A percentile compares a stretch with the other conserved stretches of the same genome.
Evolutionary conservation across 2,329 filamentous ascomycete species (phyloP).

Genomic region (Epichloe amarillans): DNA sequence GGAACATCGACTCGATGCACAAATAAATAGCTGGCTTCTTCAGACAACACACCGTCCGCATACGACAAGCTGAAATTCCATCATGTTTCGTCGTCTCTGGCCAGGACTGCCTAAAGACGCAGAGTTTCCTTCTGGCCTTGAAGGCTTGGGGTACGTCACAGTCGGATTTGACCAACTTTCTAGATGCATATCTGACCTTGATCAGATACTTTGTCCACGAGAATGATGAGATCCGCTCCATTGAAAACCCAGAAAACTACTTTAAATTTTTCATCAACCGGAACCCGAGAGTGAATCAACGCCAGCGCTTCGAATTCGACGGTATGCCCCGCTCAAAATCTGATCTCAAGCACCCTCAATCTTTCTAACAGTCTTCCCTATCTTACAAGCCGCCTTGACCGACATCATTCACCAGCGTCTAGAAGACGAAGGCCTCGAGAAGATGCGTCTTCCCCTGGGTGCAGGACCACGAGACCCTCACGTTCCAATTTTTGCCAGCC

Average conservation of each 20-base stretch:
- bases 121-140: conserved; percentile 50
- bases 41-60: background rate
- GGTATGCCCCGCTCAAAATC: conserved; percentile 29
- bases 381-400: conserved; percentile 43
- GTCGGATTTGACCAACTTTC: background rate
- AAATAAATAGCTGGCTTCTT: background rate
- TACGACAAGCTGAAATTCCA: background rate
- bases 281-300: conserved; percentile 64
- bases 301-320: conserved; percentile 63
- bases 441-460: conserved; percentile 47
- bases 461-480: conserved; percentile 37
- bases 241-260: conserved; percentile 51
- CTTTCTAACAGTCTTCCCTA: background rate
- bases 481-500: conserved; percentile 47
- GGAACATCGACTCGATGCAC: background rate
- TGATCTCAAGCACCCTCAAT: background rate
- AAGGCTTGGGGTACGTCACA: conserved; percentile 51
- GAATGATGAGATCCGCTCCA: conserved; percentile 59
- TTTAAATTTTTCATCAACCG: conserved; percentile 64
- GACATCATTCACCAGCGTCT: conserved; percentile 50
- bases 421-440: conserved; percentile 42
- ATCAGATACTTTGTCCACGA: conserved; percentile 66
- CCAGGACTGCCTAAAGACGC: conserved; percentile 58
- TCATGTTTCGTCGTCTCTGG: conserved; percentile 61
- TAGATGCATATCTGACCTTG: background rate